Evolutionary conservation across 495 filamentous ascomycete species (phyloP), one percentile per base, ranked within the genome.

Genomic region (Aspergillus funiculosus): DNA sequence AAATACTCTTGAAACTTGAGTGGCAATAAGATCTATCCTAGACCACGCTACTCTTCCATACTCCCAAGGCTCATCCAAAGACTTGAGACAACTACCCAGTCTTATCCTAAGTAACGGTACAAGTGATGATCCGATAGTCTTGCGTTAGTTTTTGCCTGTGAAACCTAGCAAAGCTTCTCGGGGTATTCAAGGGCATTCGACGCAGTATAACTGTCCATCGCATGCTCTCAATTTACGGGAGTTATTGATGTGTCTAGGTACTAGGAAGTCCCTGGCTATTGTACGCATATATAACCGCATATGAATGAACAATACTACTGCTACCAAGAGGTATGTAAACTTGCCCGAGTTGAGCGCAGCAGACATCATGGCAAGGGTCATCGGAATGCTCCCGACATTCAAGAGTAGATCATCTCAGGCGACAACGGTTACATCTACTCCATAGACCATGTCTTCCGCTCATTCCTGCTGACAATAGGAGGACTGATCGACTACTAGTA

Each of bases 131-230:
- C 43, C 31, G 14, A 15, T 34, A 11, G 11, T 34, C 6, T 13
- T 34, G 39, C 39, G 50, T 52, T 52, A n/a, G n/a, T n/a, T 37
- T 48, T 52, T 34, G 37, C 39, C 48, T 50, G 49, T 56, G 29
- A 35, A 28, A 49, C 40, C 15, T 11, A 21, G 31, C 26, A 49
- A 53, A 48, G 45, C 45, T 48, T 46, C 44, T 34, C 26, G 11
- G n/a, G 19, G 1, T 25, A 20, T 3, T 31, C 18, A 21, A 38
- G 17, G 35, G 19, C 35, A 38, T 19, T 19, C 10, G n/a, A n/a
- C n/a, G n/a, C n/a, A n/a, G n/a, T 34, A 34, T 34, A 15, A n/a
- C n/a, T n/a, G n/a, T n/a, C n/a, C n/a, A n/a, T n/a, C n/a, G n/a
- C n/a, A n/a, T n/a, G n/a, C n/a, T n/a, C n/a, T n/a, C n/a, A n/a